Evolutionary conservation across 495 filamentous ascomycete species (phyloP).

Genomic region (Cairneyella variabilis): DNA sequence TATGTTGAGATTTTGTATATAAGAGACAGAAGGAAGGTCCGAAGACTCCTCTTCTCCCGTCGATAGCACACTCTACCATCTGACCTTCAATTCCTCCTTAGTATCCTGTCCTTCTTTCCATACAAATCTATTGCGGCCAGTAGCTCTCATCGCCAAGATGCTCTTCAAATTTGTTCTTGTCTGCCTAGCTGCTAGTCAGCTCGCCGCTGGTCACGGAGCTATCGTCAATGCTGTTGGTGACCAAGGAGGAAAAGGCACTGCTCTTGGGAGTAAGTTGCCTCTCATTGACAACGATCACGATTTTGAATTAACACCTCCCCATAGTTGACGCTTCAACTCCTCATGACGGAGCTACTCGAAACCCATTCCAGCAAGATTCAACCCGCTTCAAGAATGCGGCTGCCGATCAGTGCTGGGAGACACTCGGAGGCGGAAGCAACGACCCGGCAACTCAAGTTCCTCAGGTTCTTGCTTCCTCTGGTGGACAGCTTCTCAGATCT

Average conservation of each 20-base stretch:
- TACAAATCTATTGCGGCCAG: constrained; percentile 6
- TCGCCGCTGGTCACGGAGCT: constrained; percentile 20
- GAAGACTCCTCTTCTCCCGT: no score
- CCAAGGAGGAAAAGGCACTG: not conserved
- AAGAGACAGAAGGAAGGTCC: no score
- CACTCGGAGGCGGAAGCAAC: constrained; percentile 17
- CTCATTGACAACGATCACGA: not conserved
- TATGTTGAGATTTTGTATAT: no score
- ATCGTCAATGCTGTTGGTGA: constrained; percentile 20
- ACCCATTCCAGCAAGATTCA: constrained; percentile 18
- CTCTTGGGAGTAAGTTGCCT: constrained; percentile 13
- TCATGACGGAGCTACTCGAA: constrained; percentile 13
- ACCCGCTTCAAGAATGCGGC: constrained; percentile 18
- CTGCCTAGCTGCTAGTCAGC: constrained; percentile 5
- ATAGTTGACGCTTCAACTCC: constrained; percentile 11
- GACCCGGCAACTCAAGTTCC: constrained; percentile 6
- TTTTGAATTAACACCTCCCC: not conserved
- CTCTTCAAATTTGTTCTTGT: constrained; percentile 10
- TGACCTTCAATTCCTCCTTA: not conserved
- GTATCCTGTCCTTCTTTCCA: not conserved
- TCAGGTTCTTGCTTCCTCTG: constrained; percentile 29
- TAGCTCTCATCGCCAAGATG: constrained; percentile 11
- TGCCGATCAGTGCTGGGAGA: constrained; percentile 14
- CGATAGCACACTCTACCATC: constrained; percentile 4
- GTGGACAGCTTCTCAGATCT: constrained; percentile 40